Base-by-base conservation (phyloP, 192 early-diverging fungal genomes). In the Podila verticillata region DNA sequence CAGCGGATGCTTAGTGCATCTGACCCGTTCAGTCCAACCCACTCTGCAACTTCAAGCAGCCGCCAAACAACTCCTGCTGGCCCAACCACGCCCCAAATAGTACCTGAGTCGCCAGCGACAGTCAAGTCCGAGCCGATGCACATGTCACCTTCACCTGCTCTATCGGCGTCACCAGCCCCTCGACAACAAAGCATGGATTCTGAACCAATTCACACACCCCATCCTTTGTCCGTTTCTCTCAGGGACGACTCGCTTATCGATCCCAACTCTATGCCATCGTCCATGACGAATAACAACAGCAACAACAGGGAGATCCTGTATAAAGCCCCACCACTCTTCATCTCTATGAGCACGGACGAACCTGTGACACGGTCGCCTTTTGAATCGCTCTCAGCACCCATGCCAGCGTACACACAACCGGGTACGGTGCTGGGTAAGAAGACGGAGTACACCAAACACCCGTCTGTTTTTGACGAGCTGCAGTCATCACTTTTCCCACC, bases 401-500 rank as follows among this genome's bases (percentile, higher is more conserved):
- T 47, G 15, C 66, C 77, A 9, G 62, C 77, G 7, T 80, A 51
- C 57, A 32, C 35, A 15, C 24, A 47, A 8, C 66, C 70, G 22
- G 77, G 77, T 19, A 72, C 70, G 7, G 30, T 48, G 15, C 30
- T 80, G 12, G 63, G 69, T 3, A 80, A 72, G 61, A 20, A 63
- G 4, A 80, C 77, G n/a, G 77, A 80, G 8, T 80, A 80, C 28
- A 68, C 66, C 2, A 80, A 80, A 19, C 77, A 80, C 26, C 70
- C 65, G 4, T 72, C 77, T 0, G 70, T 80, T 0, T 80, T 80
- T 68, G 77, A 80, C 44, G 77, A 80, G 31, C 62, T 80, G 5
- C 77, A 80, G 49, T 80, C 77, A n/a, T 80, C 77, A 24, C 58
- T 80, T 10, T 80, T 80, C 57, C 77, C 77, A 7, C 77, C 77